A percentile compares a stretch with the other conserved stretches of the same genome.
These are phyloP conservation scores for Nidula microcarpa DNA, from an alignment of 768 basidiomycete genomes.

Conservation along the genomic window DNA sequence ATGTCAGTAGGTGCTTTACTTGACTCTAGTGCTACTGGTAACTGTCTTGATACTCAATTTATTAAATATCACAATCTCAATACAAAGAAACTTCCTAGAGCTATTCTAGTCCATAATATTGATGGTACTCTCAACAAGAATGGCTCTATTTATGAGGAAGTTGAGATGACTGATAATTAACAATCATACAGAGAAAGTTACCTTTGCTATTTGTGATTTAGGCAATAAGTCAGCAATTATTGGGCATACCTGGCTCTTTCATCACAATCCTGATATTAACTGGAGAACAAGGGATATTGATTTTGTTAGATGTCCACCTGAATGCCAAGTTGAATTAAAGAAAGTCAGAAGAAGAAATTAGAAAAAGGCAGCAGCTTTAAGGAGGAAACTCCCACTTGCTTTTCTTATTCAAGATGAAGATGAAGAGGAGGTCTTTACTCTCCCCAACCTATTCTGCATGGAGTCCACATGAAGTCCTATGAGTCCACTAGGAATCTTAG, in stretches of 20 bases:
- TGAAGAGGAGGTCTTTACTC: too few relatives aligned
- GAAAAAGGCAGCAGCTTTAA: not conserved
- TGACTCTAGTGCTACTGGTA: too few relatives aligned
- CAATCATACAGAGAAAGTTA: slow-evolving; percentile 12
- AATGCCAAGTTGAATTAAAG: slow-evolving; percentile 4
- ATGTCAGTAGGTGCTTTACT: too few relatives aligned
- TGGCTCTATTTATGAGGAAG: slow-evolving; percentile 13
- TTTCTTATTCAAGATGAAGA: too few relatives aligned
- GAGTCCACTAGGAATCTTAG: too few relatives aligned
- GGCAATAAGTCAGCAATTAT: slow-evolving; percentile 14
- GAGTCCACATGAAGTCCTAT: too few relatives aligned
- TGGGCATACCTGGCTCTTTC: slow-evolving; percentile 19
- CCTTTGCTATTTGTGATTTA: slow-evolving; percentile 13
- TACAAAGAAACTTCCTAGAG: too few relatives aligned
- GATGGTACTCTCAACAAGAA: slow-evolving; percentile 17
- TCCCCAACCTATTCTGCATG: too few relatives aligned
- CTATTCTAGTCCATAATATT: slow-evolving; percentile 17
- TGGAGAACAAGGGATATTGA: slow-evolving; percentile 13
- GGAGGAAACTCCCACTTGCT: too few relatives aligned
- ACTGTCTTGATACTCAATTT: too few relatives aligned
- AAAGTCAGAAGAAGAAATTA: not conserved
- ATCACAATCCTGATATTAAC: slow-evolving; percentile 20
- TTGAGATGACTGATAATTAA: slow-evolving; percentile 10
- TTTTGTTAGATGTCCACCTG: slow-evolving; percentile 10
- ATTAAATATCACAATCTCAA: too few relatives aligned